Percentiles rank a stretch among this genome's conserved stretches.
phyloP scores from a whole-genome alignment of 164 flowering plant genomes.

The Piper longum region DNA sequence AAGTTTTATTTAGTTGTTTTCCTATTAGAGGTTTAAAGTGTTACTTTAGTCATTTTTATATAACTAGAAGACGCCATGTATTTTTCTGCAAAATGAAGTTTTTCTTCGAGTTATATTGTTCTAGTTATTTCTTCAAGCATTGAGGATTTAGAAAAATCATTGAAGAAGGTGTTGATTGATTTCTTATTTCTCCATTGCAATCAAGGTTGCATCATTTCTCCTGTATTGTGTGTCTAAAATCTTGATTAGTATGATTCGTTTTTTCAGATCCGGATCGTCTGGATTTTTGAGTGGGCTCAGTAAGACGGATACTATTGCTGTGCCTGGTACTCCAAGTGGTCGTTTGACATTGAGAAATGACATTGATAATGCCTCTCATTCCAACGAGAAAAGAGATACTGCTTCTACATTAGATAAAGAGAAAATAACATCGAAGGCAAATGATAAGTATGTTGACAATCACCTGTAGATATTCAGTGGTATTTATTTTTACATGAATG shows the following conservation, averaged over 20 bases:
- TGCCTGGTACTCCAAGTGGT: conserved; percentile 21
- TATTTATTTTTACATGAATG: too few relatives aligned
- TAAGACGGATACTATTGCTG: conserved; percentile 36
- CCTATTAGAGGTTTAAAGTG: too few relatives aligned
- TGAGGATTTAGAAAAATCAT: too few relatives aligned
- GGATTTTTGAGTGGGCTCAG: conserved; percentile 25
- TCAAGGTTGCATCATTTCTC: too few relatives aligned
- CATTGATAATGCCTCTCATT: conserved; percentile 29
- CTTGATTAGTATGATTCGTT: background rate
- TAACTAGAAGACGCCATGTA: too few relatives aligned
- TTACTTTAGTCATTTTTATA: too few relatives aligned
- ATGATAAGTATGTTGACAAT: conserved; percentile 11
- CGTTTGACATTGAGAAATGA: conserved; percentile 36
- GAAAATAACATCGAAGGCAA: conserved; percentile 28
- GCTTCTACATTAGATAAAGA: conserved; percentile 31
- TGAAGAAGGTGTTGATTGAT: too few relatives aligned
- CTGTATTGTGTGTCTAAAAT: background rate
- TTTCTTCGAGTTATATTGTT: too few relatives aligned
- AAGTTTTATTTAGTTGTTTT: too few relatives aligned
- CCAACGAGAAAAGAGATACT: conserved; percentile 27
- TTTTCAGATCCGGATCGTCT: conserved; percentile 43
- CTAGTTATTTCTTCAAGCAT: too few relatives aligned
- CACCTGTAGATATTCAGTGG: background rate
- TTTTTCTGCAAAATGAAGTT: too few relatives aligned
- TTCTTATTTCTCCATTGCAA: too few relatives aligned